These are phyloP conservation scores for Boletus eberwhitei DNA, from an alignment of 768 basidiomycete genomes.

Conservation along the genomic window DNA sequence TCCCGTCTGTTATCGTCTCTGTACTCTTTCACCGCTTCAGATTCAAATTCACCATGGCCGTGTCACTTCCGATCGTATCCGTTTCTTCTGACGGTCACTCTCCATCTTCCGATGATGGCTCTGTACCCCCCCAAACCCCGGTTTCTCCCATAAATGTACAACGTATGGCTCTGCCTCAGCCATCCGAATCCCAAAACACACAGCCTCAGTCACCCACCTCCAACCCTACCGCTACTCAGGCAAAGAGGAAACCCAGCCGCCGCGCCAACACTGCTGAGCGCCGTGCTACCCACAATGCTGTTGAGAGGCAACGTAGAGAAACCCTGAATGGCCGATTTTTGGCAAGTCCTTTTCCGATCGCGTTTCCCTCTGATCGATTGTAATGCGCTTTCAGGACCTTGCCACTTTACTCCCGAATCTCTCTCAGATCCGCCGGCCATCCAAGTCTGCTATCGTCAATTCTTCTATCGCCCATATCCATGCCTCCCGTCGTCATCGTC, in stretches of 20 bases:
- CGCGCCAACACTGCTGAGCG: constrained; percentile 97
- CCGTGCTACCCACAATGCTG: constrained; percentile 94
- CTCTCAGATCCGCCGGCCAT: constrained; percentile 86
- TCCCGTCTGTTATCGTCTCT: constrained; percentile 5
- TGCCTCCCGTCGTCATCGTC: constrained; percentile 75
- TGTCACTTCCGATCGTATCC: constrained; percentile 40
- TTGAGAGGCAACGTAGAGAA: constrained; percentile 90
- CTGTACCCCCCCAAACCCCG: constrained; percentile 48
- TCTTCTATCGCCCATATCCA: constrained; percentile 89
- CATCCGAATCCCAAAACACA: constrained; percentile 25
- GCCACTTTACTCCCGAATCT: constrained; percentile 90
- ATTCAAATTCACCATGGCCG: constrained; percentile 26
- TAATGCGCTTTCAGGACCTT: constrained; percentile 57
- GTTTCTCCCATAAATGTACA: constrained; percentile 38
- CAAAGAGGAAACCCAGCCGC: constrained; percentile 79
- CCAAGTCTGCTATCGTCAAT: constrained; percentile 96
- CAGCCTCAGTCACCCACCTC: constrained; percentile 23
- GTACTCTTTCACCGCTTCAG: constrained; percentile 14
- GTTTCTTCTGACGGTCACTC: constrained; percentile 39
- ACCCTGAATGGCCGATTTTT: constrained; percentile 91
- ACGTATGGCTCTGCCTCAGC: constrained; percentile 33
- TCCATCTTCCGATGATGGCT: constrained; percentile 41
- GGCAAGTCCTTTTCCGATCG: constrained; percentile 40
- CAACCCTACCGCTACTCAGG: constrained; percentile 33
- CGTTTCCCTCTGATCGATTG: constrained; percentile 14